These are phyloP conservation scores for Lagenidium giganteum DNA, from an alignment of 352 stramenopile species.

Conservation along the genomic window DNA sequence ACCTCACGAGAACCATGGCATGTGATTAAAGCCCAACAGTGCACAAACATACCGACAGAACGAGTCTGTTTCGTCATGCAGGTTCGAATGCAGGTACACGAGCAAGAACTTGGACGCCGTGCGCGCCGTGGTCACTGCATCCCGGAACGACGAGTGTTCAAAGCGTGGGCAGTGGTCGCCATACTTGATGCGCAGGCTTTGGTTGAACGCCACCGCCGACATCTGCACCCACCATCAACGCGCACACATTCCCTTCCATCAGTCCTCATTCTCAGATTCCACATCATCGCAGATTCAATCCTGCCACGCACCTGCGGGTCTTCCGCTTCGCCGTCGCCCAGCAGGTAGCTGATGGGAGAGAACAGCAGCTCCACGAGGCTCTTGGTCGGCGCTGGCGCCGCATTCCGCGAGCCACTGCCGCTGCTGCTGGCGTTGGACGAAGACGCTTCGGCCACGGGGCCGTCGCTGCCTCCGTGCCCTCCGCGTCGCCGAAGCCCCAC, in stretches of 20 bases:
- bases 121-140: constrained; percentile 70
- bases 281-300: neutral
- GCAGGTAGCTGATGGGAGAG: constrained; percentile 64
- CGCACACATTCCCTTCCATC: neutral
- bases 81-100: constrained; percentile 81
- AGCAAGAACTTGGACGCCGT: constrained; percentile 82
- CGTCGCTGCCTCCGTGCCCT: no score
- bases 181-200: constrained; percentile 50
- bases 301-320: constrained; percentile 40
- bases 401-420: neutral
- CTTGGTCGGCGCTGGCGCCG: constrained; percentile 19
- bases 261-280: no score
- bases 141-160: constrained; percentile 77
- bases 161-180: constrained; percentile 61
- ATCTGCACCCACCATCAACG: neutral
- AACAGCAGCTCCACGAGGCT: constrained; percentile 75
- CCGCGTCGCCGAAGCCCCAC: no score
- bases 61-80: constrained; percentile 69
- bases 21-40: no score
- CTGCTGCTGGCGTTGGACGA: neutral
- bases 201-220: constrained; percentile 45
- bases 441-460: constrained; percentile 11
- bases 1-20: no score
- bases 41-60: constrained; percentile 51
- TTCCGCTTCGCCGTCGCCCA: constrained; percentile 63